Evolutionary conservation across 139 green algal species (phyloP).

Genomic region (Chlamydomonas schloesseri): DNA sequence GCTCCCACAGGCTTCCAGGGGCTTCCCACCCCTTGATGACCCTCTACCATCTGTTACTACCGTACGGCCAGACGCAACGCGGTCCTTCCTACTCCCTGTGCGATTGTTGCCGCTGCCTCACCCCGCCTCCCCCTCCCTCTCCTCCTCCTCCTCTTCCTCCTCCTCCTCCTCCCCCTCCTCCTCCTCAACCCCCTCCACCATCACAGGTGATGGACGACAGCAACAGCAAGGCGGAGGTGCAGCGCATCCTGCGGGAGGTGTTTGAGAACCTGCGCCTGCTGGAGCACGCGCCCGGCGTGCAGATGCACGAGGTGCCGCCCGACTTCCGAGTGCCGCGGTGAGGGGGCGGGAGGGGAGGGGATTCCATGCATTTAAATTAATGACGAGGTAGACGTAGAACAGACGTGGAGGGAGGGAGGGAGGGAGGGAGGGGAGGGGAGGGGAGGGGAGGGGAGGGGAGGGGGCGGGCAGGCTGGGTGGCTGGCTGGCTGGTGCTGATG

Average conservation of each 20-base stretch:
- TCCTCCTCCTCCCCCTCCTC: neutral
- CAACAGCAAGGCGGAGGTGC: conserved; percentile 81
- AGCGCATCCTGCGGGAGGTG: conserved; percentile 74
- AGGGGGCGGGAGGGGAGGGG: neutral
- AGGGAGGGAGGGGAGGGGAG: neutral
- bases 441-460: too few species aligned
- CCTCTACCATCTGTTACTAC: too few species aligned
- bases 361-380: neutral
- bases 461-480: neutral
- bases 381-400: neutral
- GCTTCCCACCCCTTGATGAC: too few species aligned
- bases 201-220: conserved; percentile 76
- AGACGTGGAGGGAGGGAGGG: neutral
- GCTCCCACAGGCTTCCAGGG: too few species aligned
- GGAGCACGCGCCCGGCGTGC: conserved; percentile 75
- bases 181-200: too few species aligned
- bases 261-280: conserved; percentile 82
- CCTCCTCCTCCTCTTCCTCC: too few species aligned
- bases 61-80: too few species aligned
- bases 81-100: too few species aligned
- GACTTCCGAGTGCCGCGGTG: conserved; percentile 67
- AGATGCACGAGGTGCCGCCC: conserved; percentile 73
- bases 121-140: too few species aligned
- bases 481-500: neutral
- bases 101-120: too few species aligned